A percentile compares a stretch with the other conserved stretches of the same genome.
Conservation (phyloP, 2,329 filamentous ascomycete genomes). For the Calonectria leucothoes region DNA sequence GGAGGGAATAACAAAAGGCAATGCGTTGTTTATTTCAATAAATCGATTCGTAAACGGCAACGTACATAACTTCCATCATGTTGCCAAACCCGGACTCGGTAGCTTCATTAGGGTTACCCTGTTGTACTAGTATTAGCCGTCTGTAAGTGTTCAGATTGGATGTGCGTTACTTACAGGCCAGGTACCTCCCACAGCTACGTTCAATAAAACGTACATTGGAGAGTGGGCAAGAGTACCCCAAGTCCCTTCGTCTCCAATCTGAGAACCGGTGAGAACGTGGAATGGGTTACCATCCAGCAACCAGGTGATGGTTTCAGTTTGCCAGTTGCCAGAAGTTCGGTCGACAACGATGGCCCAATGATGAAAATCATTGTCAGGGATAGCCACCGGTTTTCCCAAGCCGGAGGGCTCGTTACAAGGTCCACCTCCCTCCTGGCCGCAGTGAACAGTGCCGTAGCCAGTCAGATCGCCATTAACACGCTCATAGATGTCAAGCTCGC, state of each 20-base stretch:
- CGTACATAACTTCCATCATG: slow-evolving; percentile 56
- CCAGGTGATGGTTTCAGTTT: slow-evolving; percentile 61
- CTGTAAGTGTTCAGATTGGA: too few species aligned
- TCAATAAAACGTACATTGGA: slow-evolving; percentile 59
- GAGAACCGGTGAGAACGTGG: slow-evolving; percentile 55
- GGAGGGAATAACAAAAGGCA: not conserved
- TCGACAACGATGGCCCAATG: slow-evolving; percentile 61
- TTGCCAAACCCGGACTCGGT: slow-evolving; percentile 51
- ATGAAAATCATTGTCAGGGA: slow-evolving; percentile 62
- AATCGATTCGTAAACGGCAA: slow-evolving; percentile 51
- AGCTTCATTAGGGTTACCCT: slow-evolving; percentile 48
- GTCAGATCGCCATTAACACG: slow-evolving; percentile 58
- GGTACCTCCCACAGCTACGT: slow-evolving; percentile 60
- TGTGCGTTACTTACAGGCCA: slow-evolving; percentile 49
- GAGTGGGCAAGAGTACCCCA: slow-evolving; percentile 58
- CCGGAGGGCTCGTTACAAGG: slow-evolving; percentile 61
- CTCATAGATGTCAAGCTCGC: slow-evolving; percentile 64
- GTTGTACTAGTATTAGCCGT: slow-evolving; percentile 5
- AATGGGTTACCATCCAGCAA: slow-evolving; percentile 57
- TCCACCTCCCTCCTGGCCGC: slow-evolving; percentile 55
- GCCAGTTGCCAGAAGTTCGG: slow-evolving; percentile 56
- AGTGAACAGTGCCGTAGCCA: slow-evolving; percentile 62
- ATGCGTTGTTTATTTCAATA: slow-evolving; percentile 21
- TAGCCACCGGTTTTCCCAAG: slow-evolving; percentile 46
- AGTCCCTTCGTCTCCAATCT: slow-evolving; percentile 52